Conservation (phyloP, 225 moss, liverwort and hornwort species). For the Asterella californica region DNA sequence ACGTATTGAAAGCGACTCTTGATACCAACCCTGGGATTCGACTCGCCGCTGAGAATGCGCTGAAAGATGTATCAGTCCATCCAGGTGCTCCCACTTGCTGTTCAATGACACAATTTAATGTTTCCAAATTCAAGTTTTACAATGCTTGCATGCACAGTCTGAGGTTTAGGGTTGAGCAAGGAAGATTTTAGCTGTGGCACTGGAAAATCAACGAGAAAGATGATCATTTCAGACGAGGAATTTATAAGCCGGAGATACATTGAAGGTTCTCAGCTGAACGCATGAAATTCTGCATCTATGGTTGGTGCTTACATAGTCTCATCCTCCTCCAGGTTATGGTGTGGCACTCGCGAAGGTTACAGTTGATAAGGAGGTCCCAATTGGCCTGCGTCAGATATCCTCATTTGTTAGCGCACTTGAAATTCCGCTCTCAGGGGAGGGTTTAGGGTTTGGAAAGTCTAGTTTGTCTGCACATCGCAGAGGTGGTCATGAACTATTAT, state of each 20-base stretch:
- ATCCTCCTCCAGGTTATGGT: constrained; percentile 60
- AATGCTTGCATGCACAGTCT: neutral
- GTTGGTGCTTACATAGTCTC: neutral
- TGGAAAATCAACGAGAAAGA: neutral
- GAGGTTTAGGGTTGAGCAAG: neutral
- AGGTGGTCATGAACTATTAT: no score
- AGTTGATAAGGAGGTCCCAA: constrained; percentile 67
- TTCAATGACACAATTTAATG: no score
- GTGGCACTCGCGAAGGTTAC: constrained; percentile 79
- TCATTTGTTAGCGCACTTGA: neutral
- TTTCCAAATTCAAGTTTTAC: neutral
- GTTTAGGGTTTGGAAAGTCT: neutral
- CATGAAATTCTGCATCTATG: neutral
- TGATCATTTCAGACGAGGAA: neutral
- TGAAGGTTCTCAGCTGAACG: neutral
- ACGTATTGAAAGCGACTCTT: constrained; percentile 75
- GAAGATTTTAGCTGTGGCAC: neutral
- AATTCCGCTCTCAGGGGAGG: neutral
- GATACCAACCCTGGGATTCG: constrained; percentile 69
- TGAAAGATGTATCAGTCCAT: constrained; percentile 72
- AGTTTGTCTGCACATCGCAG: no score
- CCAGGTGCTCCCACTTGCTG: constrained; percentile 41
- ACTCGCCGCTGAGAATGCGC: constrained; percentile 76
- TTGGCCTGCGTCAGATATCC: constrained; percentile 92
- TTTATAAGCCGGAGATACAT: neutral